Percentiles rank a stretch among this genome's conserved stretches.
Evolutionary conservation across 768 basidiomycete genomes (phyloP).

Genomic region (Mycena sanguinolenta): DNA sequence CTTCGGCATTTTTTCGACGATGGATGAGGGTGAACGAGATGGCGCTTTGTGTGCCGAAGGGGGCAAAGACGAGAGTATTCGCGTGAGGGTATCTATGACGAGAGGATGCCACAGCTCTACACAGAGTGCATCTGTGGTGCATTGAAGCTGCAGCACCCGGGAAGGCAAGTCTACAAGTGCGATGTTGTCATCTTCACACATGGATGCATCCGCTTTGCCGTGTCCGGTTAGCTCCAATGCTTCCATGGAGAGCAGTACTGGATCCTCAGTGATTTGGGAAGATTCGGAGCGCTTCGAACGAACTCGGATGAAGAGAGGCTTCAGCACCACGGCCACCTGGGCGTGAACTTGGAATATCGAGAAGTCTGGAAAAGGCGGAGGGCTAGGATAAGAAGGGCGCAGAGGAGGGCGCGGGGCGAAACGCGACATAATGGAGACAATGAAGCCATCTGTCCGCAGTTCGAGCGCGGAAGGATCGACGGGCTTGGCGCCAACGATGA

Average conservation of each 20-base stretch:
- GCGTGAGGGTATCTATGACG: slow-evolving; percentile 66
- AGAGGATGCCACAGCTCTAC: slow-evolving; percentile 77
- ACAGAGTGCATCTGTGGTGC: slow-evolving; percentile 69
- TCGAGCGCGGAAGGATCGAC: slow-evolving; percentile 67
- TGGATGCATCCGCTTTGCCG: slow-evolving; percentile 62
- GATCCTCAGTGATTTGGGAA: slow-evolving; percentile 55
- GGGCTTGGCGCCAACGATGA: slow-evolving; percentile 61
- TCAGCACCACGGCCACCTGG: slow-evolving; percentile 55
- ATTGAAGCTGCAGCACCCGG: slow-evolving; percentile 58
- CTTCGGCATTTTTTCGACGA: slow-evolving; percentile 60
- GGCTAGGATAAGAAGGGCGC: slow-evolving; percentile 40
- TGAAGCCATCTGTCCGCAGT: slow-evolving; percentile 67
- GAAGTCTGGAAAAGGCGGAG: slow-evolving; percentile 49
- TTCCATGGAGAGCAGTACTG: slow-evolving; percentile 70
- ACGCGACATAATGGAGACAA: slow-evolving; percentile 55
- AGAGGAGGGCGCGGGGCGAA: slow-evolving; percentile 48
- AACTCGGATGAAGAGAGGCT: slow-evolving; percentile 69
- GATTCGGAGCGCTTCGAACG: slow-evolving; percentile 50
- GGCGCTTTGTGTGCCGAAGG: slow-evolving; percentile 27
- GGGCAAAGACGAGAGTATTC: slow-evolving; percentile 59
- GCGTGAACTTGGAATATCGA: slow-evolving; percentile 62
- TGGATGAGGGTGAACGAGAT: slow-evolving; percentile 39
- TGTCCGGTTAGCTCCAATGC: slow-evolving; percentile 61
- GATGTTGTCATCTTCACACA: slow-evolving; percentile 59
- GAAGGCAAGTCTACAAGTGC: slow-evolving; percentile 60